These are phyloP conservation scores for Narthecium ossifragum DNA, from an alignment of 106 monocot genomes.

Conservation along the genomic window DNA sequence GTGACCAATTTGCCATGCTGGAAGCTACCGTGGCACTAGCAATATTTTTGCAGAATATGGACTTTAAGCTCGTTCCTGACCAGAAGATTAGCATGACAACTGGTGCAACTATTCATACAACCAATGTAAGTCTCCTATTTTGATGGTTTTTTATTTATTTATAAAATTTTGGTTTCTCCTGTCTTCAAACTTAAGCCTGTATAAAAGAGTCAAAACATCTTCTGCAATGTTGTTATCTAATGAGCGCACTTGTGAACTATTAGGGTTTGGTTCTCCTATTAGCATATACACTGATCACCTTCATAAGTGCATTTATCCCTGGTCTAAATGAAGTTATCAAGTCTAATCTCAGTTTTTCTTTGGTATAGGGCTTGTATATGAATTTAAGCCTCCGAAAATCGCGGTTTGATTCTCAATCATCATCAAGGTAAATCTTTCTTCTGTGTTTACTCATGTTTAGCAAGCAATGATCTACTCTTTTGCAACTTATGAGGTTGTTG, in stretches of 20 bases:
- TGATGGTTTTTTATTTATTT: no score
- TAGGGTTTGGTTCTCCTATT: background rate
- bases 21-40: conserved; percentile 85
- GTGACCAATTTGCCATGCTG: conserved; percentile 94
- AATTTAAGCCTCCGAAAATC: conserved; percentile 34
- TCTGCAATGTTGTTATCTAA: background rate
- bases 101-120: conserved; percentile 95
- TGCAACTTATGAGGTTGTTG: no score
- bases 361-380: conserved; percentile 52
- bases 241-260: background rate
- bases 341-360: background rate
- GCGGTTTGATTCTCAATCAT: conserved; percentile 6
- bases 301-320: no score
- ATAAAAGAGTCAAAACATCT: background rate
- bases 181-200: background rate
- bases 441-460: no score
- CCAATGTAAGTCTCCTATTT: conserved; percentile 59
- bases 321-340: background rate
- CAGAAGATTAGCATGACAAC: conserved; percentile 99
- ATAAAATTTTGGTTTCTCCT: no score
- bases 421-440: conserved; percentile 30
- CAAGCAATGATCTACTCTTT: no score
- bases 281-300: no score
- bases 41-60: conserved; percentile 64
- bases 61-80: conserved; percentile 72